Evolutionary conservation across 345 rosid genomes (phyloP).

Genomic region (Linum tenue): DNA sequence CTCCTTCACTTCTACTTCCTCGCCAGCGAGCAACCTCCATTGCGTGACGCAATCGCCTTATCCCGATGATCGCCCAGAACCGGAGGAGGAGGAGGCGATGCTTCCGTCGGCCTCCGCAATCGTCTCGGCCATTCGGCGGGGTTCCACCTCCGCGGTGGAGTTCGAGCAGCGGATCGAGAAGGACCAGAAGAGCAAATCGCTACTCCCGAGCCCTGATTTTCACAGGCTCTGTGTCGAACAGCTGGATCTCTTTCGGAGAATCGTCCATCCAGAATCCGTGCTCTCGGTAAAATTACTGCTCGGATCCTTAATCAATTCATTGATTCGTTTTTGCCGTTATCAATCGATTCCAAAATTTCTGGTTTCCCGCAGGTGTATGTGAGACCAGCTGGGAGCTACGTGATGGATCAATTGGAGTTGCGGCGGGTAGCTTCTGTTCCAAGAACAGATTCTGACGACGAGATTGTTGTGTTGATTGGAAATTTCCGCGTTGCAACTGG

Average conservation of each 20-base stretch:
- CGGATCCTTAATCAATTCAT: not conserved
- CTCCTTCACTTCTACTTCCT: conserved; percentile 12
- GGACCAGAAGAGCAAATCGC: conserved; percentile 42
- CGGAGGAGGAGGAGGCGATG: conserved; percentile 17
- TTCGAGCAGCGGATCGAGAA: conserved; percentile 57
- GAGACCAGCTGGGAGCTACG: conserved; percentile 92
- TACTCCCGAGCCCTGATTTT: conserved; percentile 75
- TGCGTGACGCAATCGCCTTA: conserved; percentile 38
- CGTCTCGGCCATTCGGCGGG: conserved; percentile 54
- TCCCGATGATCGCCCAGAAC: conserved; percentile 18
- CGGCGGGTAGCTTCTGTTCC: conserved; percentile 64
- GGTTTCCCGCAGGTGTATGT: conserved; percentile 51
- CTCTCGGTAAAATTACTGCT: conserved; percentile 48
- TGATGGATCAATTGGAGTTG: conserved; percentile 85
- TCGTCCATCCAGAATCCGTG: conserved; percentile 58
- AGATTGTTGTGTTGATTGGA: conserved; percentile 63
- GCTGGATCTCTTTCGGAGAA: conserved; percentile 64
- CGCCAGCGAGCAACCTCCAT: conserved; percentile 24
- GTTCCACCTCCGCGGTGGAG: conserved; percentile 63
- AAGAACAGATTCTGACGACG: conserved; percentile 37
- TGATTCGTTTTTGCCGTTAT: not conserved
- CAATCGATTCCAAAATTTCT: not conserved
- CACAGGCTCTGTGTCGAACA: conserved; percentile 74
- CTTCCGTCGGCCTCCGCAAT: conserved; percentile 73
- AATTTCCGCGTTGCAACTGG: conserved; percentile 67